Evolutionary conservation across 208 protist species (phyloP).

Genomic region (Lotmaria passim): DNA sequence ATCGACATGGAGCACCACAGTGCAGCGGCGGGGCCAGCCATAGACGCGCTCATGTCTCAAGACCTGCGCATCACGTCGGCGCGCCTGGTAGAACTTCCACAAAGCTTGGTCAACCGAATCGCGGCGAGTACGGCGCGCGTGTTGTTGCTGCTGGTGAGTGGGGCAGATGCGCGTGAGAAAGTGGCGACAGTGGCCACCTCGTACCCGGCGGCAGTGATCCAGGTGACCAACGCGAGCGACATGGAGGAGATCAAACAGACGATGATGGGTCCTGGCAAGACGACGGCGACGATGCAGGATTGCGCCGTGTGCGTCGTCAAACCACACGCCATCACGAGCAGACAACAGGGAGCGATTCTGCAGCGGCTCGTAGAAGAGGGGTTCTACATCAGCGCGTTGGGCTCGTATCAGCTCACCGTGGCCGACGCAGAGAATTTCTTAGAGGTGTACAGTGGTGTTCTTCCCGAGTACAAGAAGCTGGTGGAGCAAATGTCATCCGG

Average conservation of each 20-base stretch:
- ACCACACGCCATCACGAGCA: slow-evolving; percentile 93
- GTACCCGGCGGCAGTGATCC: slow-evolving; percentile 43
- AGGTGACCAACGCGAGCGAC: slow-evolving; percentile 50
- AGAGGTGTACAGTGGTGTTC: slow-evolving; percentile 96
- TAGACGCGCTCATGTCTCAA: slow-evolving; percentile 57
- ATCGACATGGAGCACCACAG: slow-evolving; percentile 48
- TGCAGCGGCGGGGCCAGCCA: slow-evolving; percentile 44
- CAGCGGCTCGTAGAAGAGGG: slow-evolving; percentile 90
- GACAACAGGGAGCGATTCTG: slow-evolving; percentile 90
- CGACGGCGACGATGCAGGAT: slow-evolving; percentile 84
- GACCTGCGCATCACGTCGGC: slow-evolving; percentile 75
- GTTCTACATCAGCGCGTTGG: slow-evolving; percentile 93
- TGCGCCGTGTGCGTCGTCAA: slow-evolving; percentile 96
- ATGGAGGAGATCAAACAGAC: slow-evolving; percentile 35
- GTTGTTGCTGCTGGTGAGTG: slow-evolving; percentile 58
- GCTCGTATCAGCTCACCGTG: slow-evolving; percentile 88
- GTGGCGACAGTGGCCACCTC: slow-evolving; percentile 27
- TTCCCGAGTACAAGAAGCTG: slow-evolving; percentile 94
- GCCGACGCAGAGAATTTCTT: slow-evolving; percentile 96
- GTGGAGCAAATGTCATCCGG: slow-evolving; percentile 93
- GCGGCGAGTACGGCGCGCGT: slow-evolving; percentile 47
- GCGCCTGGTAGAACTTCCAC: slow-evolving; percentile 70
- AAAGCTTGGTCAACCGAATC: slow-evolving; percentile 42
- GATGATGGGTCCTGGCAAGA: slow-evolving; percentile 64
- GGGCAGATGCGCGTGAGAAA: slow-evolving; percentile 68